phyloP scores from a whole-genome alignment of 345 rosid species.

The Hypericum perforatum region DNA sequence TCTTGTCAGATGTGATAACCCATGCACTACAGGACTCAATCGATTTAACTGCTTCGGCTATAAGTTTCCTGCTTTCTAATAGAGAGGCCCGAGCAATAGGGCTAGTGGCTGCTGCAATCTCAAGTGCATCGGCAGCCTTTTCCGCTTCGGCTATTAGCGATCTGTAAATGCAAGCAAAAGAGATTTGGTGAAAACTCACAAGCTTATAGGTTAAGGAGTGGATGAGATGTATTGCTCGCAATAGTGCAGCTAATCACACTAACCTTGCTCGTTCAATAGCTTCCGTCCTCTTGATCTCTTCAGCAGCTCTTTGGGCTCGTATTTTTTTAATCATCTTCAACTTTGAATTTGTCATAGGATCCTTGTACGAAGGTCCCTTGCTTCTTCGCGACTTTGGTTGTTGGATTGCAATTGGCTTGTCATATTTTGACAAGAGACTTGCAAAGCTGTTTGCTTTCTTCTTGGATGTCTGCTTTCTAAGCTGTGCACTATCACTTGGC shows the following conservation, averaged over 20 bases:
- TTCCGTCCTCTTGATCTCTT: constrained; percentile 54
- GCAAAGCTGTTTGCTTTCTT: constrained; percentile 22
- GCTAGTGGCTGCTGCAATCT: constrained; percentile 63
- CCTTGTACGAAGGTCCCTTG: constrained; percentile 54
- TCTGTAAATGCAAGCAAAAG: constrained; percentile 27
- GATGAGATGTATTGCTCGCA: too few relatives aligned
- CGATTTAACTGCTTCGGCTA: constrained; percentile 75
- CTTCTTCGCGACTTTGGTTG: constrained; percentile 33
- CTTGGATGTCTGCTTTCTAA: constrained; percentile 15
- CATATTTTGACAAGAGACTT: constrained; percentile 16
- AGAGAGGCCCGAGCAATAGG: constrained; percentile 78
- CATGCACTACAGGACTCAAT: constrained; percentile 48
- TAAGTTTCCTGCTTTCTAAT: constrained; percentile 68
- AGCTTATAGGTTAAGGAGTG: too few relatives aligned
- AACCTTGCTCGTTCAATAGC: constrained; percentile 86
- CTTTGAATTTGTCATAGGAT: constrained; percentile 69
- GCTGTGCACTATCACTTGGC: constrained; percentile 25
- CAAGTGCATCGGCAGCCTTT: constrained; percentile 78
- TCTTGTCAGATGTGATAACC: constrained; percentile 25
- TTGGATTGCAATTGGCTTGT: constrained; percentile 25
- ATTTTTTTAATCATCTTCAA: constrained; percentile 82
- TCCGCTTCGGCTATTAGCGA: constrained; percentile 82
- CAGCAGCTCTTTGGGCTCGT: constrained; percentile 64
- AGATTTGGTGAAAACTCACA: too few relatives aligned
- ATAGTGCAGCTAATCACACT: constrained; percentile 12